Evolutionary conservation across 176 grass and related monocot genomes (phyloP).

Genomic region (Microstegium vimineum): DNA sequence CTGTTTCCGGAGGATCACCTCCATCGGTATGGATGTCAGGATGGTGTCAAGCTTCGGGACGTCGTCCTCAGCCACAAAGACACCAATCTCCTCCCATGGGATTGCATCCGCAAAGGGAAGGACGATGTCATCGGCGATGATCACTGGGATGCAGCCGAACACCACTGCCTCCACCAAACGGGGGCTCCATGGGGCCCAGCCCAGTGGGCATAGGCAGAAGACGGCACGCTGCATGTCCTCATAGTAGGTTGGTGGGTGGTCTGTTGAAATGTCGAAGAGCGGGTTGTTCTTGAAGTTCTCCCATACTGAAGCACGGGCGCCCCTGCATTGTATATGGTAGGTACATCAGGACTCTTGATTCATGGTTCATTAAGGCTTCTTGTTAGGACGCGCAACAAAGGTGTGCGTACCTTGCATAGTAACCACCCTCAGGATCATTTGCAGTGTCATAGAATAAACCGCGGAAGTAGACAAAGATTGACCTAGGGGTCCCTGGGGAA

Average conservation of each 20-base stretch:
- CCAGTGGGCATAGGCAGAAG: slow-evolving; percentile 74
- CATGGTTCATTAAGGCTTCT: slow-evolving; percentile 2
- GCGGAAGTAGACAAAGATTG: slow-evolving; percentile 72
- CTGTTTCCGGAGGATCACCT: slow-evolving; percentile 65
- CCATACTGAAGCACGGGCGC: slow-evolving; percentile 62
- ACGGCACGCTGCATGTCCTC: slow-evolving; percentile 77
- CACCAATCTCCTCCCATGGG: slow-evolving; percentile 64
- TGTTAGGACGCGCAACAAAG: background rate
- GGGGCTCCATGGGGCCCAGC: slow-evolving; percentile 79
- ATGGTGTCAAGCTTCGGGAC: slow-evolving; percentile 66
- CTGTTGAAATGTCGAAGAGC: slow-evolving; percentile 66
- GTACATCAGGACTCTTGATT: background rate
- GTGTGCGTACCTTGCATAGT: slow-evolving; percentile 58
- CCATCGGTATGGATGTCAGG: slow-evolving; percentile 55
- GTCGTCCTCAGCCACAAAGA: slow-evolving; percentile 58
- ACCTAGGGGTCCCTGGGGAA: slow-evolving; percentile 48
- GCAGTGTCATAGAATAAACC: slow-evolving; percentile 53
- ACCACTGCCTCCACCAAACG: slow-evolving; percentile 62
- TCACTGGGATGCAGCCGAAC: slow-evolving; percentile 71
- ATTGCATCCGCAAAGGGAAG: slow-evolving; percentile 66
- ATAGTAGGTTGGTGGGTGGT: slow-evolving; percentile 64
- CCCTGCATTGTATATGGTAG: slow-evolving; percentile 34
- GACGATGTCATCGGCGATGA: slow-evolving; percentile 67
- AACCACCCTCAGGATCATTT: slow-evolving; percentile 69
- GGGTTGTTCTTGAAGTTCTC: slow-evolving; percentile 80